Base-by-base conservation (phyloP, 208 protist genomes). In the Leishmania guyanensis region DNA sequence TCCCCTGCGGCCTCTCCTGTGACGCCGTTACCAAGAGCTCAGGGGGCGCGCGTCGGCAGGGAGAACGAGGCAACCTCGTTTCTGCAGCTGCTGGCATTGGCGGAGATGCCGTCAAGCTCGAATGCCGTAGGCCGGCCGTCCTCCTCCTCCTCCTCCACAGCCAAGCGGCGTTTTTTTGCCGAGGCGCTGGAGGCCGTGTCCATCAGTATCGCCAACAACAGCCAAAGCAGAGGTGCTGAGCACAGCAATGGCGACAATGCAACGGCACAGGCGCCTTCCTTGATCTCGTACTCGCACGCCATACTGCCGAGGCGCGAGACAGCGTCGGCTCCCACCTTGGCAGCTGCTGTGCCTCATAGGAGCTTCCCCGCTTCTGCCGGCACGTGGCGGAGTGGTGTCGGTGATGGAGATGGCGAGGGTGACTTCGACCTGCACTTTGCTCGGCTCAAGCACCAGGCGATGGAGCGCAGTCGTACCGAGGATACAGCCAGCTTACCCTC, bases 371-470 rank as follows among this genome's bases (percentile, higher is more conserved):
- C 46, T 60, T 46, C 51, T 33, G 29, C 46, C 29, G 72, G 50
- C 51, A n/a, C 72, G 4, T 56, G 72, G 72, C 51, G 17, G 29
- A 36, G 72, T n/a, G 17, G 56, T 78, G 17, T 46, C 20, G 39
- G 75, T n/a, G 76, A 16, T 9, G 22, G 29, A n/a, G 62, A 60
- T 43, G 26, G 73, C 73, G 82, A 85, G 3, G 72, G 73, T n/a
- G 62, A 69, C 29, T 85, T 82, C 36, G 77, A 82, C 56, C 51
- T 33, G 5, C 60, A 75, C 53, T 85, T 85, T 54, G 64, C 77
- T 36, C 77, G 64, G 29, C 82, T 85, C 29, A 85, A 76, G 78
- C 82, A 79, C 46, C 82, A 82, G n/a, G 82, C 82, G 1, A 60
- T 60, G 20, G 77, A 69, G 71, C 82, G 82, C 39, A 12, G 64